Evolutionary conservation across 2,329 filamentous ascomycete genomes (phyloP), one percentile per base, ranked within the genome.

Genomic region (Beauveria sp.): DNA sequence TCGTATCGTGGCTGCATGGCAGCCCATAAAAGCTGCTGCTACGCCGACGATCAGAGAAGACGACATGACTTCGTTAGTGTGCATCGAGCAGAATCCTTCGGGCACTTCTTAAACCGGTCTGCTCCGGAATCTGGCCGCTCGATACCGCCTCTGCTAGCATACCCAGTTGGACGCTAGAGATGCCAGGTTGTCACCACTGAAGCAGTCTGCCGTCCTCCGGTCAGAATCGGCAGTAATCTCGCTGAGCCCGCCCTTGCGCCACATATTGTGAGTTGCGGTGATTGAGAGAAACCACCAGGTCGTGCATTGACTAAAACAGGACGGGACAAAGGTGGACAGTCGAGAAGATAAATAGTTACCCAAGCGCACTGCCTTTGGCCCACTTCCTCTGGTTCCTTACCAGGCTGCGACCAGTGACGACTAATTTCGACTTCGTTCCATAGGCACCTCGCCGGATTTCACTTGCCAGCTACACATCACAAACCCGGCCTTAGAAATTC

Each of bases 391-490:
- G 28, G 26, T 38, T 38, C 5, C 34, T 28, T 55, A 48, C 58
- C 45, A 61, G 60, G 60, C 60, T 61, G 46, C 53, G 26, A 46
- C 38, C 53, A 52, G 48, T 59, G 61, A 59, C 61, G 55, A 60
- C 56, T 53, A 55, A 54, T 48, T 63, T 63, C 61, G 61, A 63
- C 61, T 49, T 43, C 50, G 42, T 63, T 60, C 61, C 61, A 63
- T 58, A 22, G 31, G 5, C 57, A 60, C 24, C 40, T 52, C 4
- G 20, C 42, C 26, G 18, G 26, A 16, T 20, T 54, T 49, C 10
- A 40, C 51, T 49, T 42, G 18, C 28, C 54, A 61, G 50, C 50
- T 61, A 24, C 50, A 54, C 34, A 61, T 54, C 43, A 40, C 58
- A 31, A 54, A 28, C 20, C 31, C 26, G 20, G 20, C 7, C 20